Evolutionary conservation across 2,329 filamentous ascomycete species (phyloP).

Genomic region (Domatiomyces catenatus): DNA sequence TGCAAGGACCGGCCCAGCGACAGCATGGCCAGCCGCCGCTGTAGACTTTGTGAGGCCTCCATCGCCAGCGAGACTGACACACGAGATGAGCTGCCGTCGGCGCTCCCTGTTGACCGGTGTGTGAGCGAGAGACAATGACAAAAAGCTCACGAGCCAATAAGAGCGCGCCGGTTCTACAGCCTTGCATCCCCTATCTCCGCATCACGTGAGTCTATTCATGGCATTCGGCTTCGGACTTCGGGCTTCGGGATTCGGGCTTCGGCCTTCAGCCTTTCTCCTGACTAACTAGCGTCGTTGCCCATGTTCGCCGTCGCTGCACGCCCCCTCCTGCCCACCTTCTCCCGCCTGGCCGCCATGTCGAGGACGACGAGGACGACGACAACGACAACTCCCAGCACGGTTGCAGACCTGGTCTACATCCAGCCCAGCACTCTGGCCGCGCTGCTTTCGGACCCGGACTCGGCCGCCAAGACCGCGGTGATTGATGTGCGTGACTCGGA

Average conservation of each 20-base stretch:
- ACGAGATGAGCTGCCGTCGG: background rate
- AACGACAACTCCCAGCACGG: constrained; percentile 34
- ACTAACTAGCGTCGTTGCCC: too few relatives aligned
- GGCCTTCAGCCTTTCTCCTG: too few relatives aligned
- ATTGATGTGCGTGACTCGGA: constrained; percentile 87
- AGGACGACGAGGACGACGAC: constrained; percentile 1
- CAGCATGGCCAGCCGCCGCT: background rate
- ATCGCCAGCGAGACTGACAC: background rate
- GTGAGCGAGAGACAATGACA: background rate
- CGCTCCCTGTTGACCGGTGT: background rate
- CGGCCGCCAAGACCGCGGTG: constrained; percentile 45
- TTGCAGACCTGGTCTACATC: constrained; percentile 52
- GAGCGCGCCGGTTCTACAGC: background rate
- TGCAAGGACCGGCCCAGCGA: background rate
- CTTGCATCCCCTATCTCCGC: background rate
- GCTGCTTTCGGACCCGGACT: constrained; percentile 40
- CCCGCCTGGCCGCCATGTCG: background rate
- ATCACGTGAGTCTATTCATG: background rate
- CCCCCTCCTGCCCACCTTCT: background rate
- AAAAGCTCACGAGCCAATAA: background rate
- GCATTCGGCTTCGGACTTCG: background rate
- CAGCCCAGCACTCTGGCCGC: constrained; percentile 52
- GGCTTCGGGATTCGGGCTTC: background rate
- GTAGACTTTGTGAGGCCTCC: constrained; percentile 1
- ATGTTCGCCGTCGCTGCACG: background rate